Base-by-base conservation (phyloP, 345 rosid genomes). In the Cochlearia excelsa region DNA sequence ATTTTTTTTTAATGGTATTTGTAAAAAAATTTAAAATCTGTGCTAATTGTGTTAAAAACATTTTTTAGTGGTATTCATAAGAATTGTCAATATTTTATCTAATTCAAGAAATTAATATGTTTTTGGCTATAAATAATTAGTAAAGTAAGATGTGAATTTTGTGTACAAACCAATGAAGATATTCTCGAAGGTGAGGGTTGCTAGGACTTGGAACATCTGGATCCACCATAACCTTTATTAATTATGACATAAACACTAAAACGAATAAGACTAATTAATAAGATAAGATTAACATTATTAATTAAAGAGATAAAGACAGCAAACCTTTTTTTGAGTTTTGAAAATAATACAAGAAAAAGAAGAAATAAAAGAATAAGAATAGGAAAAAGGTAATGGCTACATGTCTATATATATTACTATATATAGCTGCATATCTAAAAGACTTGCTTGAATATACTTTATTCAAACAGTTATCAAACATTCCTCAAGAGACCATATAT, bases 161-260 rank as follows among this genome's bases (percentile, higher is more conserved):
- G 65, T 51, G 31, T n/a, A 72, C 71, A 3, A 46, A 66, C 72
- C 76, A 72, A 30, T 72, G 76, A 50, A 72, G 72, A 51, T 72
- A 72, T 61, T 72, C 76, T 44, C 76, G 67, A 30, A 72, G 72
- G 50, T 66, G 52, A 23, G 76, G 76, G 44, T 66, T 67, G 67
- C 76, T 66, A 54, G 76, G 76, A 56, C 76, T 72, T 0, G 76
- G 76, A 47, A 57, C 76, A 72, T 72, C 76, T 29, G 76, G 76
- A 72, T 72, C 76, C 68, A 72, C 76, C 76, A 72, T 72, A 6
- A 72, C 76, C 76, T 72, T 55, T 30, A 72, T 55, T 9, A 57
- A 57, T 33, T 16, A 16, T 16, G 23, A 23, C 54, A 66, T 43
- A 8, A 37, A 29, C 56, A 55, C 26, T 26, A 30, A 55, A 54